A percentile compares a stretch with the other conserved stretches of the same genome.
phyloP scores from a whole-genome alignment of 352 stramenopile genomes.

The Pythium insidiosum region DNA sequence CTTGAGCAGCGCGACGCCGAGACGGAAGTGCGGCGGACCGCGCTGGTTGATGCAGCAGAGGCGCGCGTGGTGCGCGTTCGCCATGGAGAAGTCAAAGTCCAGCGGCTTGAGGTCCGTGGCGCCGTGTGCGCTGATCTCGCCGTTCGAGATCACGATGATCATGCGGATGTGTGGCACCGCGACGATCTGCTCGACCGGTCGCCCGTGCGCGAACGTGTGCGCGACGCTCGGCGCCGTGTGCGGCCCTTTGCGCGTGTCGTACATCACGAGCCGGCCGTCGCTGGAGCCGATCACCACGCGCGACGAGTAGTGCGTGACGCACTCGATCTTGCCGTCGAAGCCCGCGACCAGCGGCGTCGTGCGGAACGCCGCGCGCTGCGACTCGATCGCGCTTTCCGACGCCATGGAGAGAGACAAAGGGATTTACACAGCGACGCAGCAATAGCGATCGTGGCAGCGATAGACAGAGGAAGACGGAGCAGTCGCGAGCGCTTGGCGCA shows the following conservation, averaged over 20 bases:
- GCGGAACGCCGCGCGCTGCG: conserved; percentile 64
- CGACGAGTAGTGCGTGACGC: conserved; percentile 83
- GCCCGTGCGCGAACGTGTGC: conserved; percentile 66
- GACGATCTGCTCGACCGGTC: conserved; percentile 71
- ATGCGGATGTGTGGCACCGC: conserved; percentile 84
- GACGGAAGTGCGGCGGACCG: conserved; percentile 73
- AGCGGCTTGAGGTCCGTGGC: conserved; percentile 75
- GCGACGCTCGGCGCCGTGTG: conserved; percentile 34
- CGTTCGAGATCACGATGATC: conserved; percentile 77
- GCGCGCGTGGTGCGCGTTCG: conserved; percentile 64
- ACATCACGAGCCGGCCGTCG: conserved; percentile 81
- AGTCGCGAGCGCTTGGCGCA: too few relatives aligned
- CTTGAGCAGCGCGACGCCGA: conserved; percentile 59
- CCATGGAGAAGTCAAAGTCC: conserved; percentile 70
- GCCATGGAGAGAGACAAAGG: too few relatives aligned
- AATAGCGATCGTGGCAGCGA: too few relatives aligned
- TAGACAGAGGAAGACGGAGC: too few relatives aligned
- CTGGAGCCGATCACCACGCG: conserved; percentile 74
- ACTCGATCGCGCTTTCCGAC: conserved; percentile 14
- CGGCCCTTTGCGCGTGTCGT: conserved; percentile 79
- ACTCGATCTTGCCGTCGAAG: conserved; percentile 80
- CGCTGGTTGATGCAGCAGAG: conserved; percentile 79
- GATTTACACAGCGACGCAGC: too few relatives aligned
- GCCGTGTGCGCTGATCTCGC: conserved; percentile 58
- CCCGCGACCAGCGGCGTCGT: conserved; percentile 59